Evolutionary conservation across 2,329 filamentous ascomycete species (phyloP).

Genomic region (Xylaria sp.): DNA sequence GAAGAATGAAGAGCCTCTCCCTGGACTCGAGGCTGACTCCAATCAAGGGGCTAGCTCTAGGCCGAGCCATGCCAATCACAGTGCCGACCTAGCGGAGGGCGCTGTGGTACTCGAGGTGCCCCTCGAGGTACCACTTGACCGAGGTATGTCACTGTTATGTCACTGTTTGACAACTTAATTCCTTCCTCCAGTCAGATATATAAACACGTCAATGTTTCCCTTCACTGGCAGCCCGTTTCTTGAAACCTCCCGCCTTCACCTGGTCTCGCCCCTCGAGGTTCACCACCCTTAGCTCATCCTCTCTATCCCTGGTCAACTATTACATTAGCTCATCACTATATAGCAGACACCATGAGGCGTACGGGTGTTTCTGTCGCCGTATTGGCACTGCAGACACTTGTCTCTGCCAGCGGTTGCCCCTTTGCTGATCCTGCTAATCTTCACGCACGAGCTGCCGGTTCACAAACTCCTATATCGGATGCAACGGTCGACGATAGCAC

Average conservation of each 20-base stretch:
- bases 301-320: not conserved
- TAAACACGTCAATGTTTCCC: slow-evolving; percentile 16
- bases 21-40: slow-evolving; percentile 4
- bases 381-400: slow-evolving; percentile 45
- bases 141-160: slow-evolving; percentile 1
- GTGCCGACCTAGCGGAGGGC: not conserved
- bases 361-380: slow-evolving; percentile 40
- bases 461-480: slow-evolving; percentile 45
- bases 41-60: slow-evolving; percentile 2
- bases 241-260: slow-evolving; percentile 6
- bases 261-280: slow-evolving; percentile 6
- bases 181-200: slow-evolving; percentile 16
- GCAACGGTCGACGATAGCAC: slow-evolving; percentile 65
- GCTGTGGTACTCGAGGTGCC: not conserved
- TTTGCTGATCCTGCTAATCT: slow-evolving; percentile 50
- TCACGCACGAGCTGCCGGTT: slow-evolving; percentile 42
- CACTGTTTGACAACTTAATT: slow-evolving; percentile 10
- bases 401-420: slow-evolving; percentile 48
- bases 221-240: not conserved
- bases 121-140: slow-evolving; percentile 9
- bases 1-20: slow-evolving; percentile 16
- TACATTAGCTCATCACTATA: not conserved
- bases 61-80: slow-evolving; percentile 1
- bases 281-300: not conserved
- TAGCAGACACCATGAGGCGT: slow-evolving; percentile 42